A percentile compares a stretch with the other conserved stretches of the same genome.
Evolutionary conservation across 495 filamentous ascomycete genomes (phyloP).

Genomic region (Aspergillus cristatus): DNA sequence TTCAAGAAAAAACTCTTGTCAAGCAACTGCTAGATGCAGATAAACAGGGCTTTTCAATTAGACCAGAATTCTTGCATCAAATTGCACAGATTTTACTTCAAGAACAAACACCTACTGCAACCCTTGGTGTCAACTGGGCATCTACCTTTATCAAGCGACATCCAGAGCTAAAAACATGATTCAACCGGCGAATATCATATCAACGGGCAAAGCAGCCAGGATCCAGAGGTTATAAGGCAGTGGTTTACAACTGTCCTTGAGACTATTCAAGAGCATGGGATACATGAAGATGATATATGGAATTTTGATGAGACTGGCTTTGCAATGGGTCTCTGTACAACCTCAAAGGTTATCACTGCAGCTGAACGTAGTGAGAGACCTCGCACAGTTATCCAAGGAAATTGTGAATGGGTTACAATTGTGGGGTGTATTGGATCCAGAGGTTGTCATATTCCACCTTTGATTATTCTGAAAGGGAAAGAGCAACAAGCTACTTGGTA

Average conservation of each 20-base stretch:
- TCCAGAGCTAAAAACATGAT: conserved; percentile 1
- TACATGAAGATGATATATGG: conserved; percentile 1
- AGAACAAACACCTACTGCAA: not conserved
- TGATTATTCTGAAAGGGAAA: not conserved
- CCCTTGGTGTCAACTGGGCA: conserved; percentile 1
- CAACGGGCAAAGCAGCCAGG: conserved; percentile 2
- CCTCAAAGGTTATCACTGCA: conserved; percentile 2
- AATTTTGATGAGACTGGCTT: conserved; percentile 10
- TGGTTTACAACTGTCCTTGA: conserved; percentile 5
- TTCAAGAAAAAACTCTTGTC: conserved; percentile 6
- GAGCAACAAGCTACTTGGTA: conserved; percentile 1
- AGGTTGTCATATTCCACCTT: not conserved
- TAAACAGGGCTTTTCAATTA: conserved; percentile 7
- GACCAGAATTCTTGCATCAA: conserved; percentile 5
- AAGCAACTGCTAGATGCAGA: conserved; percentile 7
- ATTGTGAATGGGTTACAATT: too few species aligned
- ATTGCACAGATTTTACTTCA: conserved; percentile 5
- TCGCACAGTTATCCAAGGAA: too few species aligned
- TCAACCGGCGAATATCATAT: conserved; percentile 1
- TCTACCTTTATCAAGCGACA: not conserved
- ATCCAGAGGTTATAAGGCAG: conserved; percentile 4
- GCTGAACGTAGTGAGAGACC: conserved; percentile 1
- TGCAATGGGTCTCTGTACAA: conserved; percentile 2
- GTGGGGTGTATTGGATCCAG: too few species aligned
- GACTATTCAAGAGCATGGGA: not conserved